These are phyloP conservation scores for Silene coronaria DNA, from an alignment of 179 eudicot genomes.

Conservation along the genomic window DNA sequence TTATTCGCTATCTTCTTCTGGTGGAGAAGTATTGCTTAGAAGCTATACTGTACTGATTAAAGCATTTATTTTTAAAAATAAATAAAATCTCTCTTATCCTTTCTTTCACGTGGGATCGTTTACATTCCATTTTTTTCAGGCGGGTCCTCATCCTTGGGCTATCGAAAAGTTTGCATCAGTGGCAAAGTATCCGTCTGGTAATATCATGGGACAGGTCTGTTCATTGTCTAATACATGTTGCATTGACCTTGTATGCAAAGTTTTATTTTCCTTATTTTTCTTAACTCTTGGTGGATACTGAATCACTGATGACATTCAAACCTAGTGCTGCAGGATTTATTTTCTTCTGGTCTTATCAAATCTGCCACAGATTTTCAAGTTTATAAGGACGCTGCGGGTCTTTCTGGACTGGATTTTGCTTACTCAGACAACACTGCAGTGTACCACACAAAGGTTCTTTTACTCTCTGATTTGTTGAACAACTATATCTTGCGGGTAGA, in stretches of 20 bases:
- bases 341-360: slow-evolving; percentile 72
- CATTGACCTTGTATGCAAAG: neutral
- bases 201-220: slow-evolving; percentile 69
- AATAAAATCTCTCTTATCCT: neutral
- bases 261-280: neutral
- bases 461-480: neutral
- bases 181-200: slow-evolving; percentile 85
- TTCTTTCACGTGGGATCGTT: neutral
- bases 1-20: neutral
- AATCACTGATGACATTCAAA: slow-evolving; percentile 7
- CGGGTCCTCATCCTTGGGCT: slow-evolving; percentile 92
- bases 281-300: slow-evolving; percentile 2
- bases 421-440: slow-evolving; percentile 77
- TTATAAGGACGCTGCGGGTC: slow-evolving; percentile 82
- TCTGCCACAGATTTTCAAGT: slow-evolving; percentile 98
- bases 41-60: neutral
- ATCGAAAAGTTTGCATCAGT: slow-evolving; percentile 75
- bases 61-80: neutral
- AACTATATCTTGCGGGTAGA: neutral
- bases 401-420: slow-evolving; percentile 98
- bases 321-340: slow-evolving; percentile 72
- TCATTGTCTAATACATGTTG: slow-evolving; percentile 7
- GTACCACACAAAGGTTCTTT: slow-evolving; percentile 85
- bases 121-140: slow-evolving; percentile 36
- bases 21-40: neutral